Evolutionary conservation across 805 yeast species (phyloP).

Genomic region (Candida vartiovaarae): DNA sequence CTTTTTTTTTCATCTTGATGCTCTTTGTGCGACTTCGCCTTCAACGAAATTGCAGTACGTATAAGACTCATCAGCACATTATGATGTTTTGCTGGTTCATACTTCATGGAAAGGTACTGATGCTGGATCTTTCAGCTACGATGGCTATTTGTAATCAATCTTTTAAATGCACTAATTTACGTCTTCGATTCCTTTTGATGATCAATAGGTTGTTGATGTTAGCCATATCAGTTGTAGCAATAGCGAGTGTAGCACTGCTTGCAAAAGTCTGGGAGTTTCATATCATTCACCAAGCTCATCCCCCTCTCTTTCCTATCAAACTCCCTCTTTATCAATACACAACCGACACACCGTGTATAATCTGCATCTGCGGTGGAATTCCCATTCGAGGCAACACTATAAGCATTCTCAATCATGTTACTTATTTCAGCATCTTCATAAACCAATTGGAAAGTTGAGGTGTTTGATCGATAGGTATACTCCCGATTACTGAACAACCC

Average conservation of each 20-base stretch:
- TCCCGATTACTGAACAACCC: conserved; percentile 43
- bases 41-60: no score
- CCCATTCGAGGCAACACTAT: conserved; percentile 38
- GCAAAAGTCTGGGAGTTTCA: conserved; percentile 29
- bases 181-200: not conserved
- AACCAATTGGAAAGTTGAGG: conserved; percentile 51
- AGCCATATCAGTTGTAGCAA: conserved; percentile 29
- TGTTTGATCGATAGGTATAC: conserved; percentile 39
- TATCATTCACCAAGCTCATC: conserved; percentile 14
- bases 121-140: no score
- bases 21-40: no score
- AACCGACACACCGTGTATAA: conserved; percentile 45
- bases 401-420: conserved; percentile 45
- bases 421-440: conserved; percentile 38
- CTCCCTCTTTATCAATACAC: conserved; percentile 48
- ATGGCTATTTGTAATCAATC: not conserved
- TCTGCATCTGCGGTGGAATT: conserved; percentile 31
- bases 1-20: no score
- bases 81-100: no score
- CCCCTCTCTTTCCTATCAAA: conserved; percentile 33
- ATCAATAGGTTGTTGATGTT: not conserved
- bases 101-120: no score
- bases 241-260: conserved; percentile 29
- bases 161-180: no score
- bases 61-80: no score